These are phyloP conservation scores for Coemansia sp. DNA, from an alignment of 192 early-diverging fungal genomes.

Conservation along the genomic window DNA sequence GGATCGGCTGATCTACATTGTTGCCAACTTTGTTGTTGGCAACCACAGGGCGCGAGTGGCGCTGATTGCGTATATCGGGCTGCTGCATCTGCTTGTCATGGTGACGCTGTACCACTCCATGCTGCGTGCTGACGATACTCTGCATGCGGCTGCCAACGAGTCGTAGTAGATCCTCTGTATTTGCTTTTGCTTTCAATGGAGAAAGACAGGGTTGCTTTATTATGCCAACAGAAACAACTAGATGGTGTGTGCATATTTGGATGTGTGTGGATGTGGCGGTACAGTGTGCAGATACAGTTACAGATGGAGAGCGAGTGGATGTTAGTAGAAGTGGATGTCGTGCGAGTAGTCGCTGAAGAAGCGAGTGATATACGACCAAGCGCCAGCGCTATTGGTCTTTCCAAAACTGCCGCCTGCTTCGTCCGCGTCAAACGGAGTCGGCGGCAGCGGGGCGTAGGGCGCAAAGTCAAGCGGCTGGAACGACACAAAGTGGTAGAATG, in stretches of 20 bases:
- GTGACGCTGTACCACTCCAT: slow-evolving; percentile 61
- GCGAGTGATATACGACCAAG: slow-evolving; percentile 29
- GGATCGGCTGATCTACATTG: slow-evolving; percentile 64
- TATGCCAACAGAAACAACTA: no score
- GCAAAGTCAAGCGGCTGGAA: slow-evolving; percentile 50
- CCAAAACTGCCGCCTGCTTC: not conserved
- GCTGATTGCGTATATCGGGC: slow-evolving; percentile 14
- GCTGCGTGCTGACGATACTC: slow-evolving; percentile 21
- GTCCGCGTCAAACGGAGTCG: not conserved
- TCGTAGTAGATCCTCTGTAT: slow-evolving; percentile 13
- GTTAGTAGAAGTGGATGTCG: slow-evolving; percentile 31
- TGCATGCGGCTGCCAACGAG: slow-evolving; percentile 3
- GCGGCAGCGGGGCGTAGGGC: not conserved
- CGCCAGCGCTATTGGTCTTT: not conserved
- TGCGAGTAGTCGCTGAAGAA: slow-evolving; percentile 33
- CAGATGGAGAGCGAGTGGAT: not conserved
- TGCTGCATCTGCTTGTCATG: slow-evolving; percentile 82
- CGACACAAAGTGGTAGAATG: slow-evolving; percentile 35
- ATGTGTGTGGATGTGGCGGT: no score
- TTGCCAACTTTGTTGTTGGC: slow-evolving; percentile 37
- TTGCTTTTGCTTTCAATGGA: slow-evolving; percentile 1
- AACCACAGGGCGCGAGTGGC: slow-evolving; percentile 35
- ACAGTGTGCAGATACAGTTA: no score
- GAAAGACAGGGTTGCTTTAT: slow-evolving; percentile 11
- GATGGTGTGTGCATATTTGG: no score